phyloP scores from a whole-genome alignment of 176 grass and related monocot species.

The Pontederia paniculata region DNA sequence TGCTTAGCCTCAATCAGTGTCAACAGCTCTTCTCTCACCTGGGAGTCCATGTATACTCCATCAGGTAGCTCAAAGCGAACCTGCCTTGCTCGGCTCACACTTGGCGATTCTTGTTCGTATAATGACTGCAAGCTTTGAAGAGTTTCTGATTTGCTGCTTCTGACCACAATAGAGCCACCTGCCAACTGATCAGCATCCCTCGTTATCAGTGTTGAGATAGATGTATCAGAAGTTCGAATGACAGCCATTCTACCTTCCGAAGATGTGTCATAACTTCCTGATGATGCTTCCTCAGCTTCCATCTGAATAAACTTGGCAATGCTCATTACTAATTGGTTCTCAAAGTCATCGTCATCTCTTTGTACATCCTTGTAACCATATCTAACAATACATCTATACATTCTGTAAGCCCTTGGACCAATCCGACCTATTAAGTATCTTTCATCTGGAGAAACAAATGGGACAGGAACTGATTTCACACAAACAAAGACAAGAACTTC shows the following conservation, averaged over 20 bases:
- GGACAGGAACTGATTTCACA: constrained; percentile 81
- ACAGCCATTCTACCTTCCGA: constrained; percentile 95
- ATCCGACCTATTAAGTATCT: constrained; percentile 78
- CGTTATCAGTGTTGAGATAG: constrained; percentile 31
- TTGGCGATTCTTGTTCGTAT: constrained; percentile 73
- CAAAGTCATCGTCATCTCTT: constrained; percentile 83
- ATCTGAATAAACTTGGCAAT: constrained; percentile 97
- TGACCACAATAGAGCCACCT: constrained; percentile 24
- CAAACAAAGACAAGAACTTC: constrained; percentile 89
- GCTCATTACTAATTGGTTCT: constrained; percentile 75
- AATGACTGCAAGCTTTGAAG: constrained; percentile 58
- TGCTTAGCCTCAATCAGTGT: constrained; percentile 78
- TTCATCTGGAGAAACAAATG: constrained; percentile 68
- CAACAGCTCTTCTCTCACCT: constrained; percentile 72
- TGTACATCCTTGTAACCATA: constrained; percentile 94
- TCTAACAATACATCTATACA: constrained; percentile 92
- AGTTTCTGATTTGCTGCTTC: constrained; percentile 76
- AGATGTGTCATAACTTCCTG: constrained; percentile 49
- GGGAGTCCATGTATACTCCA: constrained; percentile 18
- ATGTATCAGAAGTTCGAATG: constrained; percentile 44
- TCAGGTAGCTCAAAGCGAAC: constrained; percentile 60
- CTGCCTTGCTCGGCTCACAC: constrained; percentile 22
- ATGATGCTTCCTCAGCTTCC: constrained; percentile 67
- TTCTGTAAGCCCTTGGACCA: constrained; percentile 62
- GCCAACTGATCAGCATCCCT: constrained; percentile 26